Conservation (phyloP, 306 rosid genomes). For the Quercus mongolica region DNA sequence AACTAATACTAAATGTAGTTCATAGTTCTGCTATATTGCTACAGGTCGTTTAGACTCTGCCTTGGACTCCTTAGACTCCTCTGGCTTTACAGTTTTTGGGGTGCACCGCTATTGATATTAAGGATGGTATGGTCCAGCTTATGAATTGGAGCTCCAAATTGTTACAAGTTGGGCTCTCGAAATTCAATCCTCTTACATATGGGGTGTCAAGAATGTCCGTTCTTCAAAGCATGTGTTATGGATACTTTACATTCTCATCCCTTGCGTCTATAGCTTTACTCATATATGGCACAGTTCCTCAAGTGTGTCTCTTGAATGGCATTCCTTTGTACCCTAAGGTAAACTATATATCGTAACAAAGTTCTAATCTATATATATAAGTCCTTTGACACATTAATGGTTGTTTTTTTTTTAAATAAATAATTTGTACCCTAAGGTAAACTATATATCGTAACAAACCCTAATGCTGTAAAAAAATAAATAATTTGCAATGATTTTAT, state of each 20-base stretch:
- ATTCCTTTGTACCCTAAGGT: constrained; percentile 37
- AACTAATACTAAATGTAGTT: too few species aligned
- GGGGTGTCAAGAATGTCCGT: constrained; percentile 31
- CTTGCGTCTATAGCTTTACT: constrained; percentile 13
- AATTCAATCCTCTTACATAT: constrained; percentile 33
- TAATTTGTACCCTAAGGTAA: too few species aligned
- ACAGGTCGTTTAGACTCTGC: too few species aligned
- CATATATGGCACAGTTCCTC: constrained; percentile 38
- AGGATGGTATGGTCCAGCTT: constrained; percentile 32
- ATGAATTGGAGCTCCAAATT: background rate
- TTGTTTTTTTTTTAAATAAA: too few species aligned
- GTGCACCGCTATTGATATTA: constrained; percentile 35
- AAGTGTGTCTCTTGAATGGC: constrained; percentile 39
- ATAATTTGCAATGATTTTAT: too few species aligned
- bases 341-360: background rate
- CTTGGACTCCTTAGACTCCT: too few species aligned
- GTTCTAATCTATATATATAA: background rate
- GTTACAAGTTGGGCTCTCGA: background rate
- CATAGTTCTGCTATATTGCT: too few species aligned
- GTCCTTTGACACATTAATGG: background rate
- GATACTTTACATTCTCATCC: constrained; percentile 13
- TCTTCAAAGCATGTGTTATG: background rate
- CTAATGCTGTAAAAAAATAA: too few species aligned
- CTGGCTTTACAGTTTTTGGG: constrained; percentile 23
- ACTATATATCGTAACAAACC: too few species aligned